Evolutionary conservation across 2,329 filamentous ascomycete species (phyloP).

Genomic region (Camptophora hylomeconis): DNA sequence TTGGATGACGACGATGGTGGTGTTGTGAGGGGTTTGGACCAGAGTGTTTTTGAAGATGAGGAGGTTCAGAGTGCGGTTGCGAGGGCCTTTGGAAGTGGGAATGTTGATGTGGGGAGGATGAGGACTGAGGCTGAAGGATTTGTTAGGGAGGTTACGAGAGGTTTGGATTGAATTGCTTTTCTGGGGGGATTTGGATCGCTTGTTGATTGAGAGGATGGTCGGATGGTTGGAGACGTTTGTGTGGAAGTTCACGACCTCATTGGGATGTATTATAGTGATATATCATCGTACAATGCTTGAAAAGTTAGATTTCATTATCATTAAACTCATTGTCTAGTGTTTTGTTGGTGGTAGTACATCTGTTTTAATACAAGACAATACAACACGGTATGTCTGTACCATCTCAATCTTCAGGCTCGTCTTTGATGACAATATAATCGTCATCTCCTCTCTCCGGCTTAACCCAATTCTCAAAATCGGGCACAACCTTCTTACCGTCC

Average conservation of each 20-base stretch:
- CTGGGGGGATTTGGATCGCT: no score
- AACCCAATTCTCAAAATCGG: conserved; percentile 13
- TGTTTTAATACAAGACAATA: no score
- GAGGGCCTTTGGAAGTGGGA: conserved; percentile 46
- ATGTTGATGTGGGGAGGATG: conserved; percentile 28
- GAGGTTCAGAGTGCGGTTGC: conserved; percentile 52
- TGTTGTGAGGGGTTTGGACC: conserved; percentile 55
- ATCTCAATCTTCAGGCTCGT: conserved; percentile 15
- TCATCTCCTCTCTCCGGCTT: conserved; percentile 16
- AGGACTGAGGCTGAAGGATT: conserved; percentile 30
- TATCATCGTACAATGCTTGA: no score
- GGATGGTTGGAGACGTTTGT: no score
- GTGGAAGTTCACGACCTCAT: no score
- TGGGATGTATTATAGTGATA: no score
- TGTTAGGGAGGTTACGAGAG: conserved; percentile 29
- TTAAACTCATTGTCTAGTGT: no score
- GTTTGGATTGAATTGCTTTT: no score
- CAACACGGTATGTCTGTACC: no score
- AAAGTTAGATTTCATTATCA: no score
- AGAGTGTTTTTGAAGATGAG: conserved; percentile 58
- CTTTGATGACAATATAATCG: conserved; percentile 17
- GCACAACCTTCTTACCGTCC: conserved; percentile 18
- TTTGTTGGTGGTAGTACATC: no score
- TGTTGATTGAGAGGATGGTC: no score
- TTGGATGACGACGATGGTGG: conserved; percentile 41